Percentiles rank a stretch among this genome's conserved stretches.
Conservation (phyloP, 2,329 filamentous ascomycete genomes). For the Periconia sp. region DNA sequence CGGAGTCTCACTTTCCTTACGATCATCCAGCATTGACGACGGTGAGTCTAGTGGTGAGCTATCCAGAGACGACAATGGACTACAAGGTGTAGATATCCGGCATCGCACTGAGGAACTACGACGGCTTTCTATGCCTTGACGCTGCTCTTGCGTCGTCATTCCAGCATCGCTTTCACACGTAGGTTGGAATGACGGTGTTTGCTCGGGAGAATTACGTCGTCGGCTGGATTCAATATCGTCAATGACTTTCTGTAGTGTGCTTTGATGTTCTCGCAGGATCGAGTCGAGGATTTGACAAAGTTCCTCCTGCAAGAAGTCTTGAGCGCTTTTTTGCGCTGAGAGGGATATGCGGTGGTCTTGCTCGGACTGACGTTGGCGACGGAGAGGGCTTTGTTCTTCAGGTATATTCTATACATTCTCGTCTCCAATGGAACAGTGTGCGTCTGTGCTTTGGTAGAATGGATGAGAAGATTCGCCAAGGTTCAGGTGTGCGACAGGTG, state of each 20-base stretch:
- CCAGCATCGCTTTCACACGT: no score
- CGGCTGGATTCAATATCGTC: conserved; percentile 36
- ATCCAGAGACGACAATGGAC: no score
- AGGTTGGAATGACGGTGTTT: no score
- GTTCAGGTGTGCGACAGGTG: neutral
- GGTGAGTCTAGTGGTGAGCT: no score
- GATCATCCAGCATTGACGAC: no score
- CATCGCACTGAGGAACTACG: no score
- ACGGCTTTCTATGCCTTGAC: no score
- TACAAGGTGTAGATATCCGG: no score
- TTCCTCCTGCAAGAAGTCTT: conserved; percentile 38
- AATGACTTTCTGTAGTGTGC: conserved; percentile 43
- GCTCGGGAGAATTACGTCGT: conserved; percentile 2
- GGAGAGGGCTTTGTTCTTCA: conserved; percentile 2
- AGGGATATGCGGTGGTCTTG: conserved; percentile 8
- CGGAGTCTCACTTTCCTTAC: no score
- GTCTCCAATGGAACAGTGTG: conserved; percentile 15
- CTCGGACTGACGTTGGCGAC: conserved; percentile 15
- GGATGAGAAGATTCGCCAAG: no score
- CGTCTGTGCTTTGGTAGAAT: conserved; percentile 9
- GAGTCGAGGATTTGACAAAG: conserved; percentile 43
- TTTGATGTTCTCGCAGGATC: conserved; percentile 45
- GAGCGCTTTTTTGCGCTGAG: conserved; percentile 25
- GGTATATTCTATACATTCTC: conserved; percentile 8
- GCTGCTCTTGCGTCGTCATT: no score